Base-by-base conservation (phyloP, 2,329 filamentous ascomycete species). In the Plectosphaerella sp. region DNA sequence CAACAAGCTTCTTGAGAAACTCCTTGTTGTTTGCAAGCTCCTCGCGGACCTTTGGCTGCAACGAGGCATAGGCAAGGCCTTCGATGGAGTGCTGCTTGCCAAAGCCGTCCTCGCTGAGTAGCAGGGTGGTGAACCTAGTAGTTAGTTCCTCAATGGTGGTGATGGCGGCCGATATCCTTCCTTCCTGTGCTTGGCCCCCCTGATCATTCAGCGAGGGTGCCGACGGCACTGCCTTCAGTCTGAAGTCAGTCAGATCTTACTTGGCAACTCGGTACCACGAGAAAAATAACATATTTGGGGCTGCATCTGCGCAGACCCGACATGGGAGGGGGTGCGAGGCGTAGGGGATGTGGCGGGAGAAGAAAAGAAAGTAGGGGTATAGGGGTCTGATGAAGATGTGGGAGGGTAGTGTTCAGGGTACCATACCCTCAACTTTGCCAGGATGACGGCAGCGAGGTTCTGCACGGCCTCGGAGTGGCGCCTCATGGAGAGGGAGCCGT, bases 31-130 rank as follows among this genome's bases (percentile, higher is more conserved):
- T 78, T 12, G 84, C 83, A 10, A 97, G 77, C 47, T 85, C 81
- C 66, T 97, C 90, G 67, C 96, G 96, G 53, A 97, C 83, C 54
- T 83, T 84, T 6, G 93, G 84, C 61, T 91, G 90, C 37, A 97
- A 79, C 10, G 93, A 96, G 5, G 91, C 87, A 67, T 96, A 97
- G 14, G 93, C 94, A 54, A 99, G 75, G 6, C 93, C 94, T 71
- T 99, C 94, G 51, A 97, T 83, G 1, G 89, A 87, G 63, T 88
- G 84, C 61, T 88, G 82, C 55, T 80, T 79, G 56, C 76, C 77
- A 50, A 76, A 72, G 43, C 82, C 76, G 45, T 83, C 76, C 45
- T 81, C 76, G 28, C 75, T 76, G 25, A 87, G 64, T 45, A 91
- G 76, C 72, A 91, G 85, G 49, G 82, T 83, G 48, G 79, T 82